Evolutionary conservation across 1,284 basidiomycete species (phyloP).

Genomic region (Ganoderma meredithae): DNA sequence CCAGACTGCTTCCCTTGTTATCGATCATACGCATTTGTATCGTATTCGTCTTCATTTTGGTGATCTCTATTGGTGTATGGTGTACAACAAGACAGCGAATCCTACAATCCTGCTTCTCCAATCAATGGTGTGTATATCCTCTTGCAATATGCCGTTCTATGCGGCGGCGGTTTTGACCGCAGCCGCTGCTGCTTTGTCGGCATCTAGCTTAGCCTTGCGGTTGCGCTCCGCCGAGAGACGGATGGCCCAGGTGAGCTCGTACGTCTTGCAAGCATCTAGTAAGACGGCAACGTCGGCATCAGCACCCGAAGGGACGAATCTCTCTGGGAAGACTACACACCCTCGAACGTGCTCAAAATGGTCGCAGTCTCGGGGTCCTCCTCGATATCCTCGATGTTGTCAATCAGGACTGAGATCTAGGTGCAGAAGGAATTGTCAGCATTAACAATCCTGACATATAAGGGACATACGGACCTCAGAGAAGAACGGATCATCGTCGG

Average conservation of each 20-base stretch:
- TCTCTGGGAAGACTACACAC: conserved; percentile 45
- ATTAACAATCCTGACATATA: background rate
- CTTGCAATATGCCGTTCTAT: background rate
- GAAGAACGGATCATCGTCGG: conserved; percentile 93
- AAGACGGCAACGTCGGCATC: conserved; percentile 30
- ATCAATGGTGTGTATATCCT: conserved; percentile 11
- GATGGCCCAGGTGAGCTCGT: conserved; percentile 90
- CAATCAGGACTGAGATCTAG: conserved; percentile 81
- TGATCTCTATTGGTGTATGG: conserved; percentile 3
- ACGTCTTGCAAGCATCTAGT: conserved; percentile 85
- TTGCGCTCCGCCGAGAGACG: conserved; percentile 73
- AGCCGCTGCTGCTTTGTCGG: conserved; percentile 15
- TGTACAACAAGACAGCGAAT: conserved; percentile 2
- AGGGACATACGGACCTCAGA: conserved; percentile 58
- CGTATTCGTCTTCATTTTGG: background rate
- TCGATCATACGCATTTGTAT: conserved; percentile 2
- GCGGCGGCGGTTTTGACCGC: conserved; percentile 15
- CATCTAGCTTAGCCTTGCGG: conserved; percentile 36
- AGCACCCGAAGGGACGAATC: background rate
- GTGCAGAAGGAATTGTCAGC: background rate
- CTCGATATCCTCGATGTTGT: conserved; percentile 83
- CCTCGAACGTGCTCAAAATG: conserved; percentile 80
- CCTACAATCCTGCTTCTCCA: conserved; percentile 21
- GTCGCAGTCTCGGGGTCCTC: conserved; percentile 72
- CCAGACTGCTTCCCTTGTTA: background rate